These are phyloP conservation scores for Flaveria linearis DNA, from an alignment of 129 eudicot genomes.

Conservation along the genomic window DNA sequence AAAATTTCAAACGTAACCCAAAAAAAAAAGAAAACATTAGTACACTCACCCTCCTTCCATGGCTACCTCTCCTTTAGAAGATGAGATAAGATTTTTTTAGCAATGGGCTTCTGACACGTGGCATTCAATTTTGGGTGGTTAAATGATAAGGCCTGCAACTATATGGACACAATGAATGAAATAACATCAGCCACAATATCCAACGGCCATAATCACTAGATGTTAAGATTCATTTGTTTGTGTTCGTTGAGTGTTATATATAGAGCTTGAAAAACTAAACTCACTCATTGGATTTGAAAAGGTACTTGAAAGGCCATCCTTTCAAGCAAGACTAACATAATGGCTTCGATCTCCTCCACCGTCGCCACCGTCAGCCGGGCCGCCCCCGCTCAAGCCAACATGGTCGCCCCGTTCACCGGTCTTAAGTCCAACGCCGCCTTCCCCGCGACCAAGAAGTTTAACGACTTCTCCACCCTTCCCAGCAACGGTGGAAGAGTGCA, in stretches of 20 bases:
- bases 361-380: slow-evolving; percentile 40
- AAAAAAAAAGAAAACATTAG: no score
- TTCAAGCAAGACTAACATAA: slow-evolving; percentile 22
- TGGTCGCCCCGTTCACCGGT: slow-evolving; percentile 62
- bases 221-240: slow-evolving; percentile 25
- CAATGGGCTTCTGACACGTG: slow-evolving; percentile 44
- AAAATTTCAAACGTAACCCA: no score
- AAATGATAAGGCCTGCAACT: slow-evolving; percentile 39
- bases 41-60: slow-evolving; percentile 4
- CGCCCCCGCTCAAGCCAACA: slow-evolving; percentile 50
- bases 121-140: slow-evolving; percentile 26
- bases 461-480: slow-evolving; percentile 51
- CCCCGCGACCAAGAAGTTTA: slow-evolving; percentile 44
- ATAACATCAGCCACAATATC: slow-evolving; percentile 35
- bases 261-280: slow-evolving; percentile 5
- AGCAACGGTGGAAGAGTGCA: slow-evolving; percentile 56
- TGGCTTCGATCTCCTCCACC: slow-evolving; percentile 46
- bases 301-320: no score
- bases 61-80: slow-evolving; percentile 34
- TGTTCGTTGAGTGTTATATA: slow-evolving; percentile 46
- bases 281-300: slow-evolving; percentile 15
- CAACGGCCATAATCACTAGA: slow-evolving; percentile 33
- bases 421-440: slow-evolving; percentile 48
- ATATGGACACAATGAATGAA: slow-evolving; percentile 32
- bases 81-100: slow-evolving; percentile 49